phyloP scores from a whole-genome alignment of 2,329 filamentous ascomycete genomes.

The Xylariaceae sp. region DNA sequence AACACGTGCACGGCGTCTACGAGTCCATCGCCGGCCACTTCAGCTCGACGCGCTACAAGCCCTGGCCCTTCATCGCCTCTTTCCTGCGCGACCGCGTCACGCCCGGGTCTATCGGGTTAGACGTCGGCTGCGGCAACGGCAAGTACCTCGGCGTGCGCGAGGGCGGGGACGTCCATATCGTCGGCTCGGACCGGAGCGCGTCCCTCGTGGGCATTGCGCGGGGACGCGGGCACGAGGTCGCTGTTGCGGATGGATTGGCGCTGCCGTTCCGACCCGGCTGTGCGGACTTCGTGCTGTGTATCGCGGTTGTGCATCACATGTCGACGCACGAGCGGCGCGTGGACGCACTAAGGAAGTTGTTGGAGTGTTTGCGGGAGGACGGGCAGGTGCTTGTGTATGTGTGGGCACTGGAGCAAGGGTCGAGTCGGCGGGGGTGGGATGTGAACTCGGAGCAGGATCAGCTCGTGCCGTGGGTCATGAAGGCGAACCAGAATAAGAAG shows the following conservation, averaged over 20 bases:
- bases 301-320: conserved; percentile 91
- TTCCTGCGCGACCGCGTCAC: conserved; percentile 61
- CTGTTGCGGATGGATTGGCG: conserved; percentile 77
- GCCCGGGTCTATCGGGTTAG: conserved; percentile 73
- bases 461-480: conserved; percentile 90
- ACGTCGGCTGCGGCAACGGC: conserved; percentile 94
- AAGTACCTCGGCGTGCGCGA: conserved; percentile 85
- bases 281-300: conserved; percentile 82
- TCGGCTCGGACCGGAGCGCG: conserved; percentile 77
- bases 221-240: conserved; percentile 41
- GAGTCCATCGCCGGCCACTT: conserved; percentile 81
- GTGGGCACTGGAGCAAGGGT: conserved; percentile 90
- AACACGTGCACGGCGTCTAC: conserved; percentile 90
- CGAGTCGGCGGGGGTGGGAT: conserved; percentile 83
- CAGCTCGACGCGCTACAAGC: conserved; percentile 72
- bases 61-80: conserved; percentile 84
- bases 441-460: conserved; percentile 80
- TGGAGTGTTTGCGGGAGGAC: conserved; percentile 54
- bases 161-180: conserved; percentile 58
- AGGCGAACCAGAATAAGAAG: conserved; percentile 29
- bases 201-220: conserved; percentile 49
- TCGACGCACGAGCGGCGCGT: conserved; percentile 69
- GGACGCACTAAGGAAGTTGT: conserved; percentile 64
- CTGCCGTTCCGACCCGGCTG: conserved; percentile 63
- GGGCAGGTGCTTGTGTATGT: conserved; percentile 80